Evolutionary conservation across 2,329 filamentous ascomycete genomes (phyloP).

Genomic region (Hypoxylon sp.): DNA sequence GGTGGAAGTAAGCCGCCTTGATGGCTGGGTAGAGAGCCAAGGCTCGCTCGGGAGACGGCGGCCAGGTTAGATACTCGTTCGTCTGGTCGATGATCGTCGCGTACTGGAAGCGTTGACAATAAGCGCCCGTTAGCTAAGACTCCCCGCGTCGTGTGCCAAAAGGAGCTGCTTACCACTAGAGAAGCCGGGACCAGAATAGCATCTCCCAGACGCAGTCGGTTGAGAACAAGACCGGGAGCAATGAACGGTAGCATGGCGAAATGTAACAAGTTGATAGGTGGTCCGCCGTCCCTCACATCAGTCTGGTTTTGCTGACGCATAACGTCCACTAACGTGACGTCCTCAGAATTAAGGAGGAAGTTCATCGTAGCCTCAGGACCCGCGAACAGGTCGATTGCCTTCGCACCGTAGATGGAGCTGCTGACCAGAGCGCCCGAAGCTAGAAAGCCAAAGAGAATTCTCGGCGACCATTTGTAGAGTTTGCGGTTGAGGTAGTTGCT

Average conservation of each 20-base stretch:
- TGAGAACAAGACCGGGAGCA: constrained; percentile 75
- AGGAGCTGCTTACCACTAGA: constrained; percentile 46
- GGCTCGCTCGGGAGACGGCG: constrained; percentile 65
- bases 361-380: constrained; percentile 60
- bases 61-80: constrained; percentile 63
- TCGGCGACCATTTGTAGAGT: constrained; percentile 68
- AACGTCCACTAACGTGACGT: constrained; percentile 21
- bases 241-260: constrained; percentile 69
- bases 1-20: constrained; percentile 56
- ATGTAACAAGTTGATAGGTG: constrained; percentile 42
- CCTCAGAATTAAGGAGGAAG: constrained; percentile 54
- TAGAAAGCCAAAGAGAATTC: constrained; percentile 74
- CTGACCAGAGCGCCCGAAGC: constrained; percentile 64
- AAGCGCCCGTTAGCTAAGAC: constrained; percentile 9
- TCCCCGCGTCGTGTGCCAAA: background rate
- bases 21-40: constrained; percentile 62
- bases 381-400: constrained; percentile 65
- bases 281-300: background rate
- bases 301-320: constrained; percentile 15
- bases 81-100: constrained; percentile 61
- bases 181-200: constrained; percentile 52
- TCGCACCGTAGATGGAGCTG: constrained; percentile 65
- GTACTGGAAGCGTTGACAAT: constrained; percentile 55
- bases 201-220: constrained; percentile 72
- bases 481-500: constrained; percentile 69